Evolutionary conservation across 345 rosid species (phyloP).

Genomic region (Populus nigra): DNA sequence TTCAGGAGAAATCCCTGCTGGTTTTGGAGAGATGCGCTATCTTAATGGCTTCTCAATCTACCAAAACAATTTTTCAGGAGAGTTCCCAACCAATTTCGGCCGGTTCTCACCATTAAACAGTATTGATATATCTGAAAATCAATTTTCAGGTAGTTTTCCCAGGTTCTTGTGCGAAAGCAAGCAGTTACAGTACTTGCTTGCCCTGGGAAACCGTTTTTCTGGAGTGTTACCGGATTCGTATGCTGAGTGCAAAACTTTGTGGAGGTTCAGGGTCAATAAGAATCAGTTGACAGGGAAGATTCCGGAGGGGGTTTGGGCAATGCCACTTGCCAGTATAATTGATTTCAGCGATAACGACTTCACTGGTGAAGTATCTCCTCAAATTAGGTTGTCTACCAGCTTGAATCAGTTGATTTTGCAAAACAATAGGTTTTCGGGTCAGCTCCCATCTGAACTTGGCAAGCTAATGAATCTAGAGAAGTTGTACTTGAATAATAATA

Average conservation of each 20-base stretch:
- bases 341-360: slow-evolving; percentile 70
- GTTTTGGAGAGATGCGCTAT: slow-evolving; percentile 59
- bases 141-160: slow-evolving; percentile 71
- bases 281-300: slow-evolving; percentile 62
- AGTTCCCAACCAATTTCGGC: slow-evolving; percentile 63
- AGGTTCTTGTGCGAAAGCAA: slow-evolving; percentile 54
- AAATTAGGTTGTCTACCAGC: slow-evolving; percentile 43
- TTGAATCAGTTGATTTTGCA: slow-evolving; percentile 52
- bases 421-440: slow-evolving; percentile 68
- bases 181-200: slow-evolving; percentile 50
- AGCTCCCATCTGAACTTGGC: slow-evolving; percentile 62
- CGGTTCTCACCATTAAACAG: slow-evolving; percentile 52
- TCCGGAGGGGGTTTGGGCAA: slow-evolving; percentile 60
- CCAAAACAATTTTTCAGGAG: slow-evolving; percentile 68
- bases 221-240: slow-evolving; percentile 68
- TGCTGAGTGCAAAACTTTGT: slow-evolving; percentile 55
- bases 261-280: slow-evolving; percentile 57
- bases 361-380: slow-evolving; percentile 54
- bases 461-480: slow-evolving; percentile 51
- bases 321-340: slow-evolving; percentile 54
- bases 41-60: slow-evolving; percentile 63
- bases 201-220: slow-evolving; percentile 58
- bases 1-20: slow-evolving; percentile 62
- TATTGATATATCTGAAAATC: slow-evolving; percentile 82
- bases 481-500: slow-evolving; percentile 55